Percentiles rank a stretch among this genome's conserved stretches.
Evolutionary conservation across 192 early-diverging fungal genomes (phyloP).

Genomic region (Paraglomus brasilianum): DNA sequence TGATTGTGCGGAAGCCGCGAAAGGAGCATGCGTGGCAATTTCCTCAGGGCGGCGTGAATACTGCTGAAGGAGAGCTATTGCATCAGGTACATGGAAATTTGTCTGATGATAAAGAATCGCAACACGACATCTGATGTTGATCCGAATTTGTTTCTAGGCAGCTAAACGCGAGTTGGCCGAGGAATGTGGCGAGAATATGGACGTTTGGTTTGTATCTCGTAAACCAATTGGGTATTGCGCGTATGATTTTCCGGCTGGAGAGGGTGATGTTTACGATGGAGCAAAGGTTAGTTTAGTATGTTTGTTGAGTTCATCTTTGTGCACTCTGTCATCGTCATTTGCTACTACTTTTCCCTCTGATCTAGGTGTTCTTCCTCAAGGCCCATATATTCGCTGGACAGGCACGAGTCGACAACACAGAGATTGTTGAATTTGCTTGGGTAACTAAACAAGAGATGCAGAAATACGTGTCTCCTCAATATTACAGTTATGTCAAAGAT

Average conservation of each 20-base stretch:
- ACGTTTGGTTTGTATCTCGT: constrained; percentile 84
- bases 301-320: constrained; percentile 5
- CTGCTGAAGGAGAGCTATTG: constrained; percentile 62
- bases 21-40: constrained; percentile 67
- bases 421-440: constrained; percentile 72
- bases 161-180: constrained; percentile 70
- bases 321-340: neutral
- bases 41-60: constrained; percentile 59
- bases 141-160: constrained; percentile 48
- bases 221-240: constrained; percentile 75
- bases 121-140: neutral
- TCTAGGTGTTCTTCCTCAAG: constrained; percentile 85
- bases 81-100: constrained; percentile 54
- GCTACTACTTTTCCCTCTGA: constrained; percentile 9
- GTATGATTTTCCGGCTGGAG: constrained; percentile 37
- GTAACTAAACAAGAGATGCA: constrained; percentile 67
- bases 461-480: constrained; percentile 48
- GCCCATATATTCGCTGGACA: constrained; percentile 77
- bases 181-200: constrained; percentile 72
- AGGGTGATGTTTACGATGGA: neutral
- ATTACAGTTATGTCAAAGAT: constrained; percentile 53
- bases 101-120: neutral
- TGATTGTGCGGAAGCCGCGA: constrained; percentile 70
- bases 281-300: constrained; percentile 15
- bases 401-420: constrained; percentile 55